Percentiles rank a stretch among this genome's conserved stretches.
Evolutionary conservation across 2,329 filamentous ascomycete genomes (phyloP).

Genomic region (Fusarium gaditjirri): DNA sequence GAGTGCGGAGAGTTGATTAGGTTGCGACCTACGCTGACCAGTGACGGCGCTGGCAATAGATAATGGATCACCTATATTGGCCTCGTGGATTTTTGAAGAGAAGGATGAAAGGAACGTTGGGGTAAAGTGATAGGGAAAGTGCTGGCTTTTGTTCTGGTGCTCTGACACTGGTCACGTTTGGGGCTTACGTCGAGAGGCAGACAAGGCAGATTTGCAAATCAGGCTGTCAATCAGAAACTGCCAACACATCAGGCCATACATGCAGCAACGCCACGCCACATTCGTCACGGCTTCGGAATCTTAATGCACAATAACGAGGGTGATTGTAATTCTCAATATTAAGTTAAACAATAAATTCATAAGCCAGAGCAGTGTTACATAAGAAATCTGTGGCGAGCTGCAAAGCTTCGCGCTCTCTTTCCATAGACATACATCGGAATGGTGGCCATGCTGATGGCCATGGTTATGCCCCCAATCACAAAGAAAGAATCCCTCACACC

Average conservation of each 20-base stretch:
- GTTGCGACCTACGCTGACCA: no score
- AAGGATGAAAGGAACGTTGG: rapidly evolving
- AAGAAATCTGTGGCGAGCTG: background rate
- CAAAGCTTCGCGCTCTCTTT: background rate
- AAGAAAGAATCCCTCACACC: background rate
- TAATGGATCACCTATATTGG: background rate
- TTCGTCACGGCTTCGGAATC: background rate
- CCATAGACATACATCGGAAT: background rate
- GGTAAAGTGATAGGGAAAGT: rapidly evolving
- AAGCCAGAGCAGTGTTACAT: background rate
- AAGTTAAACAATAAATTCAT: no score
- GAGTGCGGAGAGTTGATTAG: no score
- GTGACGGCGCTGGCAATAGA: background rate
- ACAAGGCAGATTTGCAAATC: background rate
- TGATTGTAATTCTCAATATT: rapidly evolving
- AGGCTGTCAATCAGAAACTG: background rate
- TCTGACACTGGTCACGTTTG: rapidly evolving
- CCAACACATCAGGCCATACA: background rate
- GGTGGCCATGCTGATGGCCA: background rate
- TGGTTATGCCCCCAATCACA: rapidly evolving
- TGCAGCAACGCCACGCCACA: background rate
- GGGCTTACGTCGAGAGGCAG: background rate
- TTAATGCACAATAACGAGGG: rapidly evolving
- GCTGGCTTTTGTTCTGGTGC: rapidly evolving
- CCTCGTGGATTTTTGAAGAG: rapidly evolving